phyloP scores from a whole-genome alignment of 164 flowering plant genomes.

The Cinnamomum chago region DNA sequence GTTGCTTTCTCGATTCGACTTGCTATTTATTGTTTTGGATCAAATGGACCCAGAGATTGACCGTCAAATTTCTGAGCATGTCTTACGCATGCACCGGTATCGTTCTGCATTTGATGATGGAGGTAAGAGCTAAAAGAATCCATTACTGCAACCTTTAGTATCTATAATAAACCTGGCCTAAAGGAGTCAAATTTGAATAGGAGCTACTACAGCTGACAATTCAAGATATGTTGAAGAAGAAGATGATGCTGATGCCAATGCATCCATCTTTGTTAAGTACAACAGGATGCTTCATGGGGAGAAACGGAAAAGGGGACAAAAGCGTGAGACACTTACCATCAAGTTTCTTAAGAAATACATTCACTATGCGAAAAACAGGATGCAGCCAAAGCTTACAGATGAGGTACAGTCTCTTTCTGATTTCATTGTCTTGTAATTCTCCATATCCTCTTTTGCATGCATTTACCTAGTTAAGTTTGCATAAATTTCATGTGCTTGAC shows the following conservation, averaged over 20 bases:
- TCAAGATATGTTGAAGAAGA: constrained; percentile 67
- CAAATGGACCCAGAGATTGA: constrained; percentile 99
- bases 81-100: constrained; percentile 93
- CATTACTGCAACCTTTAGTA: background rate
- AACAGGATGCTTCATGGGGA: constrained; percentile 90
- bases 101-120: constrained; percentile 72
- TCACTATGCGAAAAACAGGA: constrained; percentile 90
- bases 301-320: constrained; percentile 47
- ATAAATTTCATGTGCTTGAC: background rate
- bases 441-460: background rate
- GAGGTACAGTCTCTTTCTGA: constrained; percentile 51
- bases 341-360: constrained; percentile 94
- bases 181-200: constrained; percentile 25
- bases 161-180: constrained; percentile 11
- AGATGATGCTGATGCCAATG: constrained; percentile 60
- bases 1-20: constrained; percentile 94
- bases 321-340: constrained; percentile 79
- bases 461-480: background rate
- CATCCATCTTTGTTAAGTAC: constrained; percentile 80
- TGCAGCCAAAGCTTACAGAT: constrained; percentile 90
- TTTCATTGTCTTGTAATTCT: background rate
- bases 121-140: constrained; percentile 34
- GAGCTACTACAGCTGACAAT: constrained; percentile 32
- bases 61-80: constrained; percentile 87
- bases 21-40: constrained; percentile 93